Percentiles rank a stretch among this genome's conserved stretches.
Evolutionary conservation across 352 stramenopile genomes (phyloP).

Genomic region (Globisporangium cystogenes): DNA sequence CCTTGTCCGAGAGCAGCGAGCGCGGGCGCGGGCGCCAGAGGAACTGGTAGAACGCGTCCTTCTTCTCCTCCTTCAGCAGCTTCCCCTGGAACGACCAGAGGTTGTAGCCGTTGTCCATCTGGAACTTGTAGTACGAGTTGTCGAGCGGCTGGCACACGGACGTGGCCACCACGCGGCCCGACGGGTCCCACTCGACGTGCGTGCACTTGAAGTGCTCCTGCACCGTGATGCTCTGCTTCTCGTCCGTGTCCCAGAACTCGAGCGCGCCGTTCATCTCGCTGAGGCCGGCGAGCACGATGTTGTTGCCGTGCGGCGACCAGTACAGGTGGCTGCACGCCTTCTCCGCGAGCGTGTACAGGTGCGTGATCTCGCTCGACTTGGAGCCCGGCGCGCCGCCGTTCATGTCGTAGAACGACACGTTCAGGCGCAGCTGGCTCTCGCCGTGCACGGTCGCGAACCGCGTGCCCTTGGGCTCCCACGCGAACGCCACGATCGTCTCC

Average conservation of each 20-base stretch:
- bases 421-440: constrained; percentile 88
- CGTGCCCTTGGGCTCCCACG: constrained; percentile 95
- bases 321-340: constrained; percentile 96
- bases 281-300: constrained; percentile 94
- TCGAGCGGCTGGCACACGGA: constrained; percentile 95
- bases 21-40: constrained; percentile 90
- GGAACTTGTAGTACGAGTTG: constrained; percentile 95
- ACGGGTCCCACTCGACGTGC: constrained; percentile 97
- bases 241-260: constrained; percentile 98
- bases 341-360: constrained; percentile 93
- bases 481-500: constrained; percentile 94
- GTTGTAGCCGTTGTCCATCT: constrained; percentile 99
- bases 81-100: constrained; percentile 98
- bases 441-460: constrained; percentile 97
- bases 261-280: constrained; percentile 94
- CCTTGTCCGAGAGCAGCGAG: constrained; percentile 88
- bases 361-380: constrained; percentile 89
- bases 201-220: constrained; percentile 99
- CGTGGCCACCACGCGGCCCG: constrained; percentile 92
- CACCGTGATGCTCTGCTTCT: constrained; percentile 91
- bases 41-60: constrained; percentile 97
- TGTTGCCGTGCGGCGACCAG: constrained; percentile 93
- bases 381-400: constrained; percentile 33
- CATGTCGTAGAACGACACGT: constrained; percentile 98
- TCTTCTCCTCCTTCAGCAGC: constrained; percentile 92